A percentile compares a stretch with the other conserved stretches of the same genome.
Evolutionary conservation across 2,329 filamentous ascomycete species (phyloP).

Genomic region (Fusarium camptoceras): DNA sequence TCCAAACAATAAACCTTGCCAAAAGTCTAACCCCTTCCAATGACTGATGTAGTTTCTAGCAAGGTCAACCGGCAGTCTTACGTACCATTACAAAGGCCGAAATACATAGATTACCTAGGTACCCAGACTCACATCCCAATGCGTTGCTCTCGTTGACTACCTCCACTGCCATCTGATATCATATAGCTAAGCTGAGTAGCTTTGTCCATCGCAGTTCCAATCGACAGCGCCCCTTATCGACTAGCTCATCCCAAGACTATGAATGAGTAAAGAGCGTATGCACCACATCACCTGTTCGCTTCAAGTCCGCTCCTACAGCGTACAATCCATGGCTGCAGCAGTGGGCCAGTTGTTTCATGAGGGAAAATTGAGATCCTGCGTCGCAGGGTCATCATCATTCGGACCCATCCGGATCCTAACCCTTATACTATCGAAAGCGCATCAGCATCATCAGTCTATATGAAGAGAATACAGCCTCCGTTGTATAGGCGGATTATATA

Average conservation of each 20-base stretch:
- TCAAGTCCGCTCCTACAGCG: not conserved
- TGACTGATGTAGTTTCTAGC: not conserved
- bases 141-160: not conserved
- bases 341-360: not conserved
- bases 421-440: not conserved
- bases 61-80: not conserved
- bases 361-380: not conserved
- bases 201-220: not conserved
- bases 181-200: no score
- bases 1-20: not conserved
- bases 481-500: not conserved
- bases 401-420: not conserved
- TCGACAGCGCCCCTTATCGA: not conserved
- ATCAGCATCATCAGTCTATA: not conserved
- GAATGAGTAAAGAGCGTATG: not conserved
- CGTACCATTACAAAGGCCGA: no score
- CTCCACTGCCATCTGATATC: not conserved
- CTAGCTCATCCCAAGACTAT: not conserved
- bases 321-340: not conserved
- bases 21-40: not conserved
- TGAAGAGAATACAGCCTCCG: not conserved
- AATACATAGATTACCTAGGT: no score
- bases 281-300: not conserved
- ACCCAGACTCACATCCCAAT: no score
- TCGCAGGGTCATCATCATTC: not conserved